Percentiles rank a stretch among this genome's conserved stretches.
phyloP scores from a whole-genome alignment of 768 basidiomycete genomes.

The Boletales sp. region DNA sequence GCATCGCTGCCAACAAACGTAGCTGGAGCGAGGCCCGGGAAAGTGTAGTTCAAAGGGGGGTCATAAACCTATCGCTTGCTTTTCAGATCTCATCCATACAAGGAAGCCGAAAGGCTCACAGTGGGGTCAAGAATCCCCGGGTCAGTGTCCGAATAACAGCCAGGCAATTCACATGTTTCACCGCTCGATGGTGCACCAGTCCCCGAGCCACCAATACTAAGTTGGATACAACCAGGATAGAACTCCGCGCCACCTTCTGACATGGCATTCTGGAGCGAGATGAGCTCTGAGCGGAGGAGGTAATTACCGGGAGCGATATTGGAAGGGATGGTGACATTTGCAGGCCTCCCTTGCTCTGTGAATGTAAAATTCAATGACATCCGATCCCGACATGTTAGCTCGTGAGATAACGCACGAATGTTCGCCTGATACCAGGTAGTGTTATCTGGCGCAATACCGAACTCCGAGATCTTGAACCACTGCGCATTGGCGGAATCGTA shows the following conservation, averaged over 20 bases:
- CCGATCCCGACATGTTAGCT: background rate
- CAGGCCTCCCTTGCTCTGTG: constrained; percentile 36
- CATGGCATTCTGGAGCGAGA: constrained; percentile 67
- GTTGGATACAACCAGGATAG: constrained; percentile 29
- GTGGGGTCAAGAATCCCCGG: constrained; percentile 60
- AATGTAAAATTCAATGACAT: background rate
- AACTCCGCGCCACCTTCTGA: constrained; percentile 50
- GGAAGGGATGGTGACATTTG: constrained; percentile 42
- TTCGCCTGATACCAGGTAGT: constrained; percentile 47
- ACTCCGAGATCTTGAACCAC: constrained; percentile 72
- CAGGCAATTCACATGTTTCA: constrained; percentile 59
- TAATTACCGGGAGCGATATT: constrained; percentile 66
- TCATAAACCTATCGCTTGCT: constrained; percentile 24
- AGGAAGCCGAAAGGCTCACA: constrained; percentile 22
- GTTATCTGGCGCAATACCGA: constrained; percentile 36
- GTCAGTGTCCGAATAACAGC: constrained; percentile 64
- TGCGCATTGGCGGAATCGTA: constrained; percentile 56
- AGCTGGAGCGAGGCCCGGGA: constrained; percentile 53
- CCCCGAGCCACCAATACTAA: constrained; percentile 27
- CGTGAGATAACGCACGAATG: constrained; percentile 39
- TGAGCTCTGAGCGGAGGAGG: constrained; percentile 73
- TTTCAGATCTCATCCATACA: background rate
- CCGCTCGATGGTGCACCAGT: constrained; percentile 14
- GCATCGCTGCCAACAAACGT: constrained; percentile 31
- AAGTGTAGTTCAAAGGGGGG: constrained; percentile 37